Evolutionary conservation across 2,329 filamentous ascomycete species (phyloP).

Genomic region (Claviceps quebecensis): DNA sequence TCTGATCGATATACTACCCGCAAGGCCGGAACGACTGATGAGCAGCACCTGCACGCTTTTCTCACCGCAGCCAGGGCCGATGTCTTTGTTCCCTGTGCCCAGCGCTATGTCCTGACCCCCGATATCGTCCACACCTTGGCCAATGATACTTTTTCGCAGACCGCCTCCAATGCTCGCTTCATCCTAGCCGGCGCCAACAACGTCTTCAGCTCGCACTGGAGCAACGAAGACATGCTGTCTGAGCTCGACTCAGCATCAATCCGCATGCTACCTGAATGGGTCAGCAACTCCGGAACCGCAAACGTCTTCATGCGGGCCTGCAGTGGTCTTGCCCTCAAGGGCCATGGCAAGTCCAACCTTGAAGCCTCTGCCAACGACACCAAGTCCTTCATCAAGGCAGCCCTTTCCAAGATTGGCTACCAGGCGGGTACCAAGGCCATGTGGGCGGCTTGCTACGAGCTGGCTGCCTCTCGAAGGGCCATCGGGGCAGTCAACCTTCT

Average conservation of each 20-base stretch:
- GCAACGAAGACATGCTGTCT: not conserved
- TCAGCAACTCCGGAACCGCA: not conserved
- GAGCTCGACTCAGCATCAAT: not conserved
- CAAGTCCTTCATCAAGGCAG: not conserved
- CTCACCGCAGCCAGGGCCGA: not conserved
- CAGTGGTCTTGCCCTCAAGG: not conserved
- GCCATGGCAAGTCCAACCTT: not conserved
- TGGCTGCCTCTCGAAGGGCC: not conserved
- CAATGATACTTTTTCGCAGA: not conserved
- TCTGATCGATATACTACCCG: not conserved
- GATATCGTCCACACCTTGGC: not conserved
- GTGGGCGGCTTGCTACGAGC: not conserved
- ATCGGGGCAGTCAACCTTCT: not conserved
- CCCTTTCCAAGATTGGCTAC: not conserved
- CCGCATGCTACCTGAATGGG: not conserved
- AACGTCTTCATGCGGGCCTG: constrained; percentile 1
- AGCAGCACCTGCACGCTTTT: not conserved
- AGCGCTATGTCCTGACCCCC: not conserved
- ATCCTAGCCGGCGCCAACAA: constrained; percentile 1
- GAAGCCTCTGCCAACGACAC: not conserved
- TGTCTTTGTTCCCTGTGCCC: not conserved
- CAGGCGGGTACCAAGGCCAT: not conserved
- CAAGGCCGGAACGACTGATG: not conserved
- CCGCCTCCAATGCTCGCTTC: not conserved
- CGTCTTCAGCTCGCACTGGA: not conserved